Percentiles rank a stretch among this genome's conserved stretches.
These are phyloP conservation scores for Stereum hirsutum DNA, from an alignment of 1,284 basidiomycete genomes.

Conservation along the genomic window DNA sequence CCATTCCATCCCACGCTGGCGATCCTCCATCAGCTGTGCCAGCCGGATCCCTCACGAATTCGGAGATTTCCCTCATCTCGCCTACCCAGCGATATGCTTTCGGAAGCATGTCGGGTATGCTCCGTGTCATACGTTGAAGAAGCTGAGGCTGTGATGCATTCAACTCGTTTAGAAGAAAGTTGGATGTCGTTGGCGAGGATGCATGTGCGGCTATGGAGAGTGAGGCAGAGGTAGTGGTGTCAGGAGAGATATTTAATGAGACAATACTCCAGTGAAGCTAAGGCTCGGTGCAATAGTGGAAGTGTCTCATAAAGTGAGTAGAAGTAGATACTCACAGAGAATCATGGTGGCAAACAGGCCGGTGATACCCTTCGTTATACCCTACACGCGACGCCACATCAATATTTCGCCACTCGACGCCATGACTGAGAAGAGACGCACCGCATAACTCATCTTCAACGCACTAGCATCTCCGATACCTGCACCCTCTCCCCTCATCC, in stretches of 20 bases:
- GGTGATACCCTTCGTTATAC: constrained; percentile 45
- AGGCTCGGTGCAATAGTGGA: too few relatives aligned
- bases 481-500: constrained; percentile 35
- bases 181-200: constrained; percentile 47
- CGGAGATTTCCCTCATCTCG: constrained; percentile 53
- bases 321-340: constrained; percentile 27
- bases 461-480: constrained; percentile 51
- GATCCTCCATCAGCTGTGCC: too few relatives aligned
- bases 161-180: constrained; percentile 41
- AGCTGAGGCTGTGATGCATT: constrained; percentile 34
- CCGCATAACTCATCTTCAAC: constrained; percentile 56
- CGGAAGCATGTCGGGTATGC: constrained; percentile 39
- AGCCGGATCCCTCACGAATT: constrained; percentile 36
- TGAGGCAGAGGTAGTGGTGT: neutral
- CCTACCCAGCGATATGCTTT: constrained; percentile 54
- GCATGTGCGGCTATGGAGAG: constrained; percentile 35
- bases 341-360: constrained; percentile 51
- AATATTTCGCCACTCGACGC: neutral
- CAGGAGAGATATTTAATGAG: neutral
- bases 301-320: too few relatives aligned
- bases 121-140: constrained; percentile 28
- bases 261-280: too few relatives aligned
- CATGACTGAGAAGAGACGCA: constrained; percentile 19
- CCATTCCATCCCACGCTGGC: too few relatives aligned
- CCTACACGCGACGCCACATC: constrained; percentile 21